Conservation (phyloP, 129 eudicot species). For the Chrysanthemum lavandulifolium region DNA sequence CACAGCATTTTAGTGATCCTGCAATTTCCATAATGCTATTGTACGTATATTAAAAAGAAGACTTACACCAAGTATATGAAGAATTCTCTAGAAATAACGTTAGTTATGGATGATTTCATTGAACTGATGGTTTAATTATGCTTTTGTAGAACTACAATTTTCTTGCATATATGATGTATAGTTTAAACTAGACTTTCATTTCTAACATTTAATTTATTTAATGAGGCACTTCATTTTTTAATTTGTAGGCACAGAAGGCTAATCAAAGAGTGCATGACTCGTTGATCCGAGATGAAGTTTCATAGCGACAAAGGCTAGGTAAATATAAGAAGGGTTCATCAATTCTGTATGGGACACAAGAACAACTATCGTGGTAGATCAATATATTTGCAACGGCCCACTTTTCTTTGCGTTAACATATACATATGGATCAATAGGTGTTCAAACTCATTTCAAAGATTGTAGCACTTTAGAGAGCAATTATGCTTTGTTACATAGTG, state of each 20-base stretch:
- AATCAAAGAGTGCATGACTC: conserved; percentile 42
- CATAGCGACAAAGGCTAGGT: conserved; percentile 16
- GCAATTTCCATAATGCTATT: too few species aligned
- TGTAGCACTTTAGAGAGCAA: too few species aligned
- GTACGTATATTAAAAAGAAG: too few species aligned
- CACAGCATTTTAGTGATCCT: not conserved
- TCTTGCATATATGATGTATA: too few species aligned
- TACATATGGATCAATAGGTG: too few species aligned
- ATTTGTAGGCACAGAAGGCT: conserved; percentile 62
- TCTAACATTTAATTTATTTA: not conserved
- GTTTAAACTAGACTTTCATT: not conserved
- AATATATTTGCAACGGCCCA: not conserved
- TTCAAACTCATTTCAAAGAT: too few species aligned
- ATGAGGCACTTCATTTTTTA: not conserved
- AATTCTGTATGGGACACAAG: not conserved
- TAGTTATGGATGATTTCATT: too few species aligned
- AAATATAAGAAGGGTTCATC: not conserved
- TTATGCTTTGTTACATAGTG: too few species aligned
- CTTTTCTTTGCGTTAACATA: too few species aligned
- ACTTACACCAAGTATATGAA: too few species aligned
- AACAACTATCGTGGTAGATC: not conserved
- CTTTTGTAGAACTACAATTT: not conserved
- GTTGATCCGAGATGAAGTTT: conserved; percentile 29
- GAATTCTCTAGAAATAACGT: too few species aligned
- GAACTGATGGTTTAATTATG: not conserved